These are phyloP conservation scores for Neoboletus brunneissimus DNA, from an alignment of 768 basidiomycete species.

Conservation along the genomic window DNA sequence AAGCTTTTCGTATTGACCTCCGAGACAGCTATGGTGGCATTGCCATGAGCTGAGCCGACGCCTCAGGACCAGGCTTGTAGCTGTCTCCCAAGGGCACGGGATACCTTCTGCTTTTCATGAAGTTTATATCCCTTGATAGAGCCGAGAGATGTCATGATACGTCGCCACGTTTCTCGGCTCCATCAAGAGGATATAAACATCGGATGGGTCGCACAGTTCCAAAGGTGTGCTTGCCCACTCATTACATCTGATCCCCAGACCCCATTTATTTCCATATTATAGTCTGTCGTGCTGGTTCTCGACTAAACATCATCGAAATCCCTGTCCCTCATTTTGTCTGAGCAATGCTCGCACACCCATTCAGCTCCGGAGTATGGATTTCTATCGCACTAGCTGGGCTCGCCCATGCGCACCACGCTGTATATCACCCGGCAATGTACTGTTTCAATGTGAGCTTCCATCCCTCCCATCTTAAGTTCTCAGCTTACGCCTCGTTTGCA, in stretches of 20 bases:
- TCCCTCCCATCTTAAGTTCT: neutral
- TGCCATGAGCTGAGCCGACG: too few relatives aligned
- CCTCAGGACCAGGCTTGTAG: neutral
- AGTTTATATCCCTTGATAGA: too few relatives aligned
- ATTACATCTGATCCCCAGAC: neutral
- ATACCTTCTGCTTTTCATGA: neutral
- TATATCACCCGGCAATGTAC: neutral
- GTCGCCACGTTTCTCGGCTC: too few relatives aligned
- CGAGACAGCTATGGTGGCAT: too few relatives aligned
- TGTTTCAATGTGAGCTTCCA: constrained; percentile 2
- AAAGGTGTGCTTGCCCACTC: neutral
- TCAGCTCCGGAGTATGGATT: neutral
- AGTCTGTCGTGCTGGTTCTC: constrained; percentile 8
- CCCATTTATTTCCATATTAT: neutral
- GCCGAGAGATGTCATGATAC: too few relatives aligned
- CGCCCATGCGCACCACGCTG: neutral
- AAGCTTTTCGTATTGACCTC: neutral
- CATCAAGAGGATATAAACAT: constrained; percentile 5
- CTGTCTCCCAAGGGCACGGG: neutral
- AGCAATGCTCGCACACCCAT: constrained; percentile 2
- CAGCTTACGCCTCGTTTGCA: neutral
- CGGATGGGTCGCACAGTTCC: neutral
- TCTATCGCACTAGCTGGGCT: constrained; percentile 12
- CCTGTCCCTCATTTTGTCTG: neutral
- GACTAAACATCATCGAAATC: neutral